Percentiles rank a stretch among this genome's conserved stretches.
Evolutionary conservation across 345 rosid species (phyloP).

Genomic region (Erucastrum elatum): DNA sequence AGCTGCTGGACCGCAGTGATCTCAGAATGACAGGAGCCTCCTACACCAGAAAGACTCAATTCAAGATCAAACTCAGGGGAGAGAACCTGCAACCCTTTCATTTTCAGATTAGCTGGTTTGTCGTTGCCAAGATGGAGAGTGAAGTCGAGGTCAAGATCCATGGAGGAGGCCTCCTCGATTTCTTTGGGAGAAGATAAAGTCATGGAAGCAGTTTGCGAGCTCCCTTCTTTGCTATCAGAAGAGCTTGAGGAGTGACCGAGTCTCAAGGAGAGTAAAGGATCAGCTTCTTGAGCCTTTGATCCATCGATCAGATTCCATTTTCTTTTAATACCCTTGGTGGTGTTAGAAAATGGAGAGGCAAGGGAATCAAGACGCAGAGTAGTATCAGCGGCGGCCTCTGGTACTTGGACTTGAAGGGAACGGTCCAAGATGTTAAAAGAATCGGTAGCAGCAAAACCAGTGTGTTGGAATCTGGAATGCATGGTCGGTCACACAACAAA

Average conservation of each 20-base stretch:
- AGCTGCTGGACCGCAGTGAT: conserved; percentile 55
- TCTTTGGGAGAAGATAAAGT: conserved; percentile 77
- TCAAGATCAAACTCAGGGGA: conserved; percentile 77
- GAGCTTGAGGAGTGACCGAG: conserved; percentile 75
- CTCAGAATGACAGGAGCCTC: conserved; percentile 58
- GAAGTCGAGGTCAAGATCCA: conserved; percentile 83
- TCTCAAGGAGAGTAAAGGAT: conserved; percentile 70
- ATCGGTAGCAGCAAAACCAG: conserved; percentile 54
- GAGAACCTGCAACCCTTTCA: conserved; percentile 38
- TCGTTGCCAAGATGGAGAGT: conserved; percentile 80
- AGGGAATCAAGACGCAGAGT: conserved; percentile 74
- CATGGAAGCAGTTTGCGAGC: conserved; percentile 76
- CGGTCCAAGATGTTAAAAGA: conserved; percentile 56
- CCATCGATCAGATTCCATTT: conserved; percentile 63
- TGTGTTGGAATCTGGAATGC: conserved; percentile 55
- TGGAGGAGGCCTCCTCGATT: conserved; percentile 80
- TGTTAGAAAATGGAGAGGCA: conserved; percentile 45
- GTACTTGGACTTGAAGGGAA: conserved; percentile 47
- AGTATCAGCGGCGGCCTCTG: conserved; percentile 54
- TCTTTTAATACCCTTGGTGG: conserved; percentile 70
- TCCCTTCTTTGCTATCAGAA: conserved; percentile 90
- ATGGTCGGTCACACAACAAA: conserved; percentile 43
- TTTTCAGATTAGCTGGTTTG: conserved; percentile 38
- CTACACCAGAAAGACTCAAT: conserved; percentile 70
- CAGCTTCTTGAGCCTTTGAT: conserved; percentile 47